Base-by-base conservation (phyloP, 331 rosid species). In the Telfairia occidentalis region DNA sequence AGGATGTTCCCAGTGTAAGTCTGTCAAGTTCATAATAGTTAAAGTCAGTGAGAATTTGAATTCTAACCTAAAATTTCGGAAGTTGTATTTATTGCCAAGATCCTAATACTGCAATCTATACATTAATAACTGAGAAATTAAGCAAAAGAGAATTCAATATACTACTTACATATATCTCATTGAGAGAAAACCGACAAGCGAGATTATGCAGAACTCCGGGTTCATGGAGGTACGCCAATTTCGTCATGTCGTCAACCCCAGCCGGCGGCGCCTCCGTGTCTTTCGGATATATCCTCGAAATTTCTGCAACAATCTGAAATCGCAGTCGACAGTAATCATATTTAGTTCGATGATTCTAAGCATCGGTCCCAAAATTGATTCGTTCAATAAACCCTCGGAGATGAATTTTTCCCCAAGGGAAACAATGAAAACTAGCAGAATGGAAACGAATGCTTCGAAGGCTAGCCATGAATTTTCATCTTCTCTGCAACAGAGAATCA, bases 201-300 rank as follows among this genome's bases (percentile, higher is more conserved):
- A 91, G 90, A 65, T 91, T 91, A 71, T 86, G 58, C 26, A 91
- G 82, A 65, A 91, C 97, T 79, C 97, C 97, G 2, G 97, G 97
- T 53, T 91, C 92, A 55, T 89, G 97, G 24, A 91, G 91, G 77
- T 91, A 91, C 59, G 97, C 92, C 66, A 89, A 82, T 83, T 91
- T 91, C 65, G 97, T 91, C 96, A 91, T 91, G 87, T 91, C 97
- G 83, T 91, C 97, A 29, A 91, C 97, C 48, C 97, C 97, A 19
- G 90, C 90, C 60, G 96, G 91, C 26, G 96, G 97, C 69, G 97
- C 97, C 78, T 91, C 97, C 67, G 91, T 86, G 80, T 91, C 97
- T 84, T 91, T 91, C 69, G 97, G 97, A 54, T 89, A 91, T 79
- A 89, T 79, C 40, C 91, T 81, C 28, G 91, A 89, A 82, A 91